Evolutionary conservation across 306 rosid species (phyloP).

Genomic region (Parietaria judaica): DNA sequence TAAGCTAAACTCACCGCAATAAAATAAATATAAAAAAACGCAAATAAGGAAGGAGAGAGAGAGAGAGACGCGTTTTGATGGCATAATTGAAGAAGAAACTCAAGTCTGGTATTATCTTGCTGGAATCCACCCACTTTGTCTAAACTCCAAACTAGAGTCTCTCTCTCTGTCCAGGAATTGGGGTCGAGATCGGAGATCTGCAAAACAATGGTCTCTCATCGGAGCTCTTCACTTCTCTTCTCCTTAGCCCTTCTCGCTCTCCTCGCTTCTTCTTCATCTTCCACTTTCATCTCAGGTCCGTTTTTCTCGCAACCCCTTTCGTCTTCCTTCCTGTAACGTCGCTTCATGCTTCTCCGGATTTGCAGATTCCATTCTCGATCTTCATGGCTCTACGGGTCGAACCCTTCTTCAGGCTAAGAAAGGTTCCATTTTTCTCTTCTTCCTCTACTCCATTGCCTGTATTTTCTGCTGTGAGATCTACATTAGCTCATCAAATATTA

Average conservation of each 20-base stretch:
- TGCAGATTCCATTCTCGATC: constrained; percentile 48
- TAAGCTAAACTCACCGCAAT: too few species aligned
- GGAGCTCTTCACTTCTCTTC: constrained; percentile 29
- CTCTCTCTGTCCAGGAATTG: too few species aligned
- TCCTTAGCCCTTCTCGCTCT: constrained; percentile 27
- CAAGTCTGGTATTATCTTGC: too few species aligned
- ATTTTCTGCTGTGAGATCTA: neutral
- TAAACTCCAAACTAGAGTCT: too few species aligned
- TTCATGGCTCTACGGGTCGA: constrained; percentile 42
- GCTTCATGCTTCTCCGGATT: neutral
- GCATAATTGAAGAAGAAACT: too few species aligned
- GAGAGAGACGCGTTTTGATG: too few species aligned
- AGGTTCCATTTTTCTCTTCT: constrained; percentile 40
- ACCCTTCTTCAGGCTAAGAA: constrained; percentile 76
- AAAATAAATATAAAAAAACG: too few species aligned
- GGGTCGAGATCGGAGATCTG: constrained; percentile 4
- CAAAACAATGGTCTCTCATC: constrained; percentile 34
- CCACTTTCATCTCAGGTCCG: constrained; percentile 52
- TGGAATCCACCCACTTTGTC: too few species aligned
- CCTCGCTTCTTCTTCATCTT: constrained; percentile 37
- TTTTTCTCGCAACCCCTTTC: neutral
- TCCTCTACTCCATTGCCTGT: neutral
- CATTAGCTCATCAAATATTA: too few species aligned
- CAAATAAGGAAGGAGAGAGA: too few species aligned
- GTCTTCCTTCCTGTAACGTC: constrained; percentile 8